Evolutionary conservation across 371 early-diverging fungal species (phyloP).

Genomic region (Mortierella sp.): DNA sequence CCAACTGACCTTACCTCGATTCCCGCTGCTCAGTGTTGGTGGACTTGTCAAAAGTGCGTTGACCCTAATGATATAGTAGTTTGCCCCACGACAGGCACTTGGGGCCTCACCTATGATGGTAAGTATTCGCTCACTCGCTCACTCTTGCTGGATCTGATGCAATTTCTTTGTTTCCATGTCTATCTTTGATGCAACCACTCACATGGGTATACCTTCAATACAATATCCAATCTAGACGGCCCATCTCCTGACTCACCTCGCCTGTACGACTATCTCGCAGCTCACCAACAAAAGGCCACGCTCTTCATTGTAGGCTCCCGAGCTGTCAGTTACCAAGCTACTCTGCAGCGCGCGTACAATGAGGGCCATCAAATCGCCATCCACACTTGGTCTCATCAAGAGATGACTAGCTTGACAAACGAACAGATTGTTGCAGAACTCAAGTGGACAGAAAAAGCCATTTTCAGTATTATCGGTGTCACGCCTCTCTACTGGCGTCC

Average conservation of each 20-base stretch:
- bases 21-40: slow-evolving; percentile 46
- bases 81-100: slow-evolving; percentile 54
- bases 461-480: slow-evolving; percentile 70
- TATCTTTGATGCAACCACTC: no score
- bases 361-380: slow-evolving; percentile 51
- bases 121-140: not conserved
- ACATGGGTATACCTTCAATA: not conserved
- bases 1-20: slow-evolving; percentile 26
- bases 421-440: slow-evolving; percentile 80
- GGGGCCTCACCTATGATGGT: slow-evolving; percentile 53
- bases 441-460: slow-evolving; percentile 73
- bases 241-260: slow-evolving; percentile 51
- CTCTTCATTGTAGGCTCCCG: slow-evolving; percentile 72
- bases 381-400: slow-evolving; percentile 68
- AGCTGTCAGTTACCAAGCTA: slow-evolving; percentile 62
- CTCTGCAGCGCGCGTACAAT: slow-evolving; percentile 57
- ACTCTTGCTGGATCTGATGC: no score
- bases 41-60: slow-evolving; percentile 50
- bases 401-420: slow-evolving; percentile 69
- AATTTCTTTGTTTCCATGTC: no score
- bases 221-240: slow-evolving; percentile 18
- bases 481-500: slow-evolving; percentile 64
- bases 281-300: slow-evolving; percentile 68
- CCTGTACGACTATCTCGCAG: slow-evolving; percentile 63
- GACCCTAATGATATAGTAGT: slow-evolving; percentile 30